Evolutionary conservation across 192 early-diverging fungal species (phyloP), one percentile per base, ranked within the genome.

Genomic region (Coemansia sp.): DNA sequence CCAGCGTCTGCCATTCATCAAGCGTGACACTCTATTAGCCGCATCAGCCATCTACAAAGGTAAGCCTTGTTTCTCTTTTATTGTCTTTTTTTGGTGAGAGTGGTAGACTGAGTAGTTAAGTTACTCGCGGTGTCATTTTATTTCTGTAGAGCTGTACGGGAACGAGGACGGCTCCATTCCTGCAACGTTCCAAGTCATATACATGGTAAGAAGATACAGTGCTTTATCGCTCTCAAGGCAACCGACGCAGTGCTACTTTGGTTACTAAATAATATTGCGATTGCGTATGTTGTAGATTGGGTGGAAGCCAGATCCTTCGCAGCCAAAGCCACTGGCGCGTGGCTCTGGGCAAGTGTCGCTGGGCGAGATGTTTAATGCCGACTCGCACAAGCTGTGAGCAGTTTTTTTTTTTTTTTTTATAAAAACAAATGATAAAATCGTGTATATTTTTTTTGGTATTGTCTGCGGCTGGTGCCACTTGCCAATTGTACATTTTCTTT

Each of bases 161-260:
- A 89, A 95, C 69, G 75, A 87, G 60, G 95, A 98, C 57, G 95
- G 95, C 16, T 76, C 89, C 3, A 86, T 98, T 53, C 95, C 96
- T 21, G 96, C 96, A 7, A 98, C 96, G 11, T 98, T 98, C 77
- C 93, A 96, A 70, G 87, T 93, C 44, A 85, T 91, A 44, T 90
- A 87, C 58, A 84, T 90, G 69, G 75, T 72, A 77, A 58, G 75
- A 49, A 58, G 21, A 59, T 44, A 23, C 35, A 52, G 21, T 4
- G 0, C 9, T 68, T 53, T 5, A 21, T 21, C 47, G 19, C 19
- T 9, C n/a, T 49, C 47, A 8, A 49, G n/a, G 19, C 9, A 19
- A n/a, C 19, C 0, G 23, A 28, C 5, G 28, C 52, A 14, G 52
- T 30, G 28, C 52, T 55, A 55, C 30, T 55, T 14, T 16, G 52